Evolutionary conservation across 1,284 basidiomycete genomes (phyloP), one percentile per base, ranked within the genome.

Genomic region (Paramarasmius palmivorus): DNA sequence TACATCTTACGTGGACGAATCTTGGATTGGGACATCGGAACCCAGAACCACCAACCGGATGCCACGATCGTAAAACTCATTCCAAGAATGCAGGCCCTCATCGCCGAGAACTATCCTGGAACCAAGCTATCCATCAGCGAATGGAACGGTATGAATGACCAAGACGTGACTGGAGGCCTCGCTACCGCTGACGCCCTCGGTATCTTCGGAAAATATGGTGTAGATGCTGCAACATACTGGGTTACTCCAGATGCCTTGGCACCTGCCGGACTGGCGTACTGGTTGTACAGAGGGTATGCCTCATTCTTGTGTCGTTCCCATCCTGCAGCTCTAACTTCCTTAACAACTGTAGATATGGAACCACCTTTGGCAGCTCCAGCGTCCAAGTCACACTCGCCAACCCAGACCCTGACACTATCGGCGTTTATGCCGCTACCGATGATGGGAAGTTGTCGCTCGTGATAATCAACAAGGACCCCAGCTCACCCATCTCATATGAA

Each of bases 171-270:
- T 22, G 78, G 78, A 37, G 78, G 78, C 22, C 69, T 81, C 36
- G 68, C 78, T 34, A 74, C 76, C 5, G 78, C 65, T 12, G 78
- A 81, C 56, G 57, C 62, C 17, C 71, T 81, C 19, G 78, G 78
- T 41, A 72, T 79, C 52, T 81, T 75, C 54, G 78, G 78, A 12
- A 64, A 68, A 54, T 73, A 76, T 53, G 65, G 68, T 12, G 61
- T 79, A n/a, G 78, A 81, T 59, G 66, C 65, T 34, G 77, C 78
- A 19, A 79, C 77, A 2, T 81, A 81, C 61, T 81, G 78, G 78
- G 68, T 65, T 6, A 71, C 69, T 12, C 73, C 75, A 3, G 71
- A 73, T 55, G 71, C 73, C 60, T 63, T 66, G 37, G 73, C 73
- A 7, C 76, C 78, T 22, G 61, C 75, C 25, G 78, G 76, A 25